phyloP scores from a whole-genome alignment of 345 rosid genomes.

The Dimocarpus longan region DNA sequence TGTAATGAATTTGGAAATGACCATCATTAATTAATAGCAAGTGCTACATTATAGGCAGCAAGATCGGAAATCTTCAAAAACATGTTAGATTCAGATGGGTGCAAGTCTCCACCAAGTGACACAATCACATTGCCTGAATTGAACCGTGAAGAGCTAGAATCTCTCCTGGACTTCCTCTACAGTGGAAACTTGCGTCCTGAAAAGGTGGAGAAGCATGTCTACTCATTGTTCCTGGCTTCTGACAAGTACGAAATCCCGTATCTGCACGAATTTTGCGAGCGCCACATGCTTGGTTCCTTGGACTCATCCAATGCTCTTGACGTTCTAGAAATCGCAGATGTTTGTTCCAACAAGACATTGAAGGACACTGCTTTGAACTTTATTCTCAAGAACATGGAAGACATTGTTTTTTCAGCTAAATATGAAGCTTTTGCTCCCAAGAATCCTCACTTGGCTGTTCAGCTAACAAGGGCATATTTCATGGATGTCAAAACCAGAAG shows the following conservation, averaged over 20 bases:
- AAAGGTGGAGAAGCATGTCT: slow-evolving; percentile 58
- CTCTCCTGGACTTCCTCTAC: slow-evolving; percentile 81
- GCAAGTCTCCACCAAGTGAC: slow-evolving; percentile 62
- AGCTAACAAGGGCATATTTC: slow-evolving; percentile 68
- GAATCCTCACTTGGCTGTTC: slow-evolving; percentile 61
- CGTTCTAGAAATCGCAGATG: slow-evolving; percentile 61
- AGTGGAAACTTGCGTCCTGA: slow-evolving; percentile 53
- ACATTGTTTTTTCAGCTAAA: slow-evolving; percentile 52
- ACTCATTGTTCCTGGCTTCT: slow-evolving; percentile 58
- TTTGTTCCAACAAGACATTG: slow-evolving; percentile 48
- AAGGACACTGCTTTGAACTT: slow-evolving; percentile 60
- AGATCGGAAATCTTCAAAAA: slow-evolving; percentile 82
- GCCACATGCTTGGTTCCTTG: slow-evolving; percentile 52
- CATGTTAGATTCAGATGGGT: slow-evolving; percentile 63
- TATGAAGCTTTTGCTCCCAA: slow-evolving; percentile 60
- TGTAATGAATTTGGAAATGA: too few relatives aligned
- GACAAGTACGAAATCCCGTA: slow-evolving; percentile 75
- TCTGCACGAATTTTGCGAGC: slow-evolving; percentile 61
- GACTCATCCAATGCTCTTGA: slow-evolving; percentile 57
- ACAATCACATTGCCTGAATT: slow-evolving; percentile 59
- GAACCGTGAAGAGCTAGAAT: slow-evolving; percentile 62
- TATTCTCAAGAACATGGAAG: slow-evolving; percentile 64
- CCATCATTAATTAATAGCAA: too few relatives aligned
- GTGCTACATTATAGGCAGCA: slow-evolving; percentile 50
- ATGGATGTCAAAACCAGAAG: slow-evolving; percentile 47